Evolutionary conservation across 345 rosid genomes (phyloP), one percentile per base, ranked within the genome.

Genomic region (Syzygium jambos): DNA sequence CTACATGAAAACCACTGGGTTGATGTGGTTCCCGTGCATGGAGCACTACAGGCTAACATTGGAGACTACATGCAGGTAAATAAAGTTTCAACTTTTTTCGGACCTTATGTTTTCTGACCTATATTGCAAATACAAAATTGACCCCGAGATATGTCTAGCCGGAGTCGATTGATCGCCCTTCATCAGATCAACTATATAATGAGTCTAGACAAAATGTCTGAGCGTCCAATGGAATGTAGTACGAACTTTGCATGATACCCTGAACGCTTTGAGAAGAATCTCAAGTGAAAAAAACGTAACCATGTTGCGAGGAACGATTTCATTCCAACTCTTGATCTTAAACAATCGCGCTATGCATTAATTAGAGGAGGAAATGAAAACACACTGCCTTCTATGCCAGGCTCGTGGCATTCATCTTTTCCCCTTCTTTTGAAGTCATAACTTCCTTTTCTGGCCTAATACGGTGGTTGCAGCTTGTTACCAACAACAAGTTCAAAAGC

Each of bases 1-100:
- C 90, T 91, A 51, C 87, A 91, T 51, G 92, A 85, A 41, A 86
- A 89, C 68, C 91, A 89, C 52, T 94, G 96, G 95, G 78, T 90
- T 56, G 93, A 92, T 82, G 93, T 94, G 86, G 90, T 89, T 46
- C 92, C 86, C 25, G 88, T 85, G 4, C 88, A 51, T 5, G 93
- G 92, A 17, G 93, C 94, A 68, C 87, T 94, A 9, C 90, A 91
- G 7, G 88, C 91, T 46, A 93, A 94, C 91, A 87, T 93, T 4
- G 95, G 95, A 2, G 95, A 94, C 85, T 91, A 91, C 89, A 88
- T 93, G 88, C 95, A 92, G 93, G 94, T 93, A 87, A 85, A 49
- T 15, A 29, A 17, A 54, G 41, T 15, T 29, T 1, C 46, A 88
- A 92, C 90, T 91, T 14, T 73, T 92, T 87, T 89, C 89, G 41